Evolutionary conservation across 495 filamentous ascomycete species (phyloP), one percentile per base, ranked within the genome.

Genomic region (Podospora pseudoanserina): DNA sequence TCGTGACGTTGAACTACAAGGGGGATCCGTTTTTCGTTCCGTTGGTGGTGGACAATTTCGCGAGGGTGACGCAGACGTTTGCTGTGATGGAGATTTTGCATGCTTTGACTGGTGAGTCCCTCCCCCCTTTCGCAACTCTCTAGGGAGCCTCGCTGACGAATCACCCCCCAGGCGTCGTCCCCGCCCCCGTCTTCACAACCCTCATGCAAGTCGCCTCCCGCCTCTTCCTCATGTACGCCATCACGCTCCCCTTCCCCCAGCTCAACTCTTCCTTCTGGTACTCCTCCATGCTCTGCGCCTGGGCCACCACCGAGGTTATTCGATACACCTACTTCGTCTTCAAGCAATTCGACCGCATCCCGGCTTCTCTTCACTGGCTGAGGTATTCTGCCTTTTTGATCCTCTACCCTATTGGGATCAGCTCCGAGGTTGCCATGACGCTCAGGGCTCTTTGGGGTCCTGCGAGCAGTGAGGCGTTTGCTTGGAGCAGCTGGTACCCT

Each of bases 331-430:
- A 91, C 80, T 97, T 97, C 73, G 89, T 89, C 23, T 83, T 92
- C 72, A 87, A 86, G 73, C 84, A 97, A 57, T 79, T 81, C 59
- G 86, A 79, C 26, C 67, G 64, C 19, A 77, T 80, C 67, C 93
- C 93, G 0, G 74, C 65, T 0, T 85, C 79, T 76, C 85, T 94
- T 77, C 86, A 86, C 67, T 97, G 94, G 94, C 81, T 96, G 81
- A 83, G 92, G 76, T 99, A 99, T 75, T 97, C 96, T 79, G 90
- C 90, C 5, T 99, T 99, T 81, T 92, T 90, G 74, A 79, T 97
- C 26, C 85, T 99, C 20, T 99, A 99, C 75, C 95, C 96, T 3
- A 73, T 97, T 63, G 95, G 95, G 13, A 97, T 97, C 68, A 82
- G 82, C 15, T 93, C 91, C 77, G 95, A 99, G 85, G 89, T 88